phyloP scores from a whole-genome alignment of 352 stramenopile genomes.

The Globisporangium paddicum region DNA sequence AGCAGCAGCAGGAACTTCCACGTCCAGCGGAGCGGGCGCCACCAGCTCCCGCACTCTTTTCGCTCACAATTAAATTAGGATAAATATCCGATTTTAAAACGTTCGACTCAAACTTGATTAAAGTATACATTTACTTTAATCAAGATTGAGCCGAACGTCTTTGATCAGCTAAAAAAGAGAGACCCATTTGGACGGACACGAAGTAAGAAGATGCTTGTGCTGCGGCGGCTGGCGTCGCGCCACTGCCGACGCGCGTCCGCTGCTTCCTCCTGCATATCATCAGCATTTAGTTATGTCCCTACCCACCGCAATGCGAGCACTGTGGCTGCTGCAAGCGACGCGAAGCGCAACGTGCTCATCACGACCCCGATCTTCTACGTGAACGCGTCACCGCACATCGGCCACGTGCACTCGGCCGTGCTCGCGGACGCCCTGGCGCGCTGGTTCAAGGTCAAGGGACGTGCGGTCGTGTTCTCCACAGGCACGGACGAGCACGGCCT shows the following conservation, averaged over 20 bases:
- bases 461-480: constrained; percentile 90
- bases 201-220: neutral
- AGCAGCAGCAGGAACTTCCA: too few species aligned
- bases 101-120: too few species aligned
- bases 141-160: too few species aligned
- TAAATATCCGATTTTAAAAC: too few species aligned
- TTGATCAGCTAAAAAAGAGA: too few species aligned
- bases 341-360: constrained; percentile 38
- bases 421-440: constrained; percentile 84
- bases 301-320: neutral
- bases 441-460: constrained; percentile 60
- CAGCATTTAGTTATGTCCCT: neutral
- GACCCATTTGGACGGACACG: too few species aligned
- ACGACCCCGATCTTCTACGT: constrained; percentile 99
- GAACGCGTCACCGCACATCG: constrained; percentile 98
- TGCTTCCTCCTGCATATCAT: neutral
- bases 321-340: neutral
- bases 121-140: too few species aligned
- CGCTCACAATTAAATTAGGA: too few species aligned
- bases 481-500: constrained; percentile 99
- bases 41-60: too few species aligned
- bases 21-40: too few species aligned
- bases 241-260: neutral
- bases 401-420: constrained; percentile 96
- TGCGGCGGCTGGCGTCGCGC: constrained; percentile 3